Conservation (phyloP, 805 yeast species). For the Metschnikowia drakensbergensis region DNA sequence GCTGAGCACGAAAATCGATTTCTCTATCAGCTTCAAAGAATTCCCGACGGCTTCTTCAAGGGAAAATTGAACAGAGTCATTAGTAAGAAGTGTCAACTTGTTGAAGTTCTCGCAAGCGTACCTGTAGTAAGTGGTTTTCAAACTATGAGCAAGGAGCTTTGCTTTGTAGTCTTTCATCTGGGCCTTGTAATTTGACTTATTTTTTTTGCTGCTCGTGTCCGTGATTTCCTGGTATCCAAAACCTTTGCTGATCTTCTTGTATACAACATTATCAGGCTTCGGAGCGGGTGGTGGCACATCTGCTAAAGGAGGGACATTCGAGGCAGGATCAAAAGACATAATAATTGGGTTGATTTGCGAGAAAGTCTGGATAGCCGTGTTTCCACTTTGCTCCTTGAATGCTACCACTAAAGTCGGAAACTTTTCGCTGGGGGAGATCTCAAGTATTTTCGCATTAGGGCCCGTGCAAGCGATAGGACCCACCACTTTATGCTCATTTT, state of each 20-base stretch:
- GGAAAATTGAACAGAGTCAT: constrained; percentile 6
- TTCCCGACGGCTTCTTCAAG: neutral
- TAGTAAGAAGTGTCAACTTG: constrained; percentile 11
- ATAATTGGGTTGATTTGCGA: constrained; percentile 15
- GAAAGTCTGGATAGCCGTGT: constrained; percentile 4
- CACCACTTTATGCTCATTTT: constrained; percentile 2
- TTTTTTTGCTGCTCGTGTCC: constrained; percentile 4
- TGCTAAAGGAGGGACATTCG: constrained; percentile 3
- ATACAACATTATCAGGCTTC: neutral
- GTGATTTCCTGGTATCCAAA: constrained; percentile 14
- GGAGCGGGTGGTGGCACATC: constrained; percentile 4
- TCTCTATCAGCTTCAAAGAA: constrained; percentile 1
- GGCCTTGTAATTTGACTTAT: neutral
- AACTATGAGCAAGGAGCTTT: constrained; percentile 1
- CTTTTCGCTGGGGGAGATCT: neutral
- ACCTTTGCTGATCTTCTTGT: constrained; percentile 12
- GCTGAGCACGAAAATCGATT: neutral
- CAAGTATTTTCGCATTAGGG: constrained; percentile 4
- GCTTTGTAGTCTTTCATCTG: constrained; percentile 5
- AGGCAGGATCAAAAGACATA: constrained; percentile 5
- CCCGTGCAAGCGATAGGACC: constrained; percentile 10
- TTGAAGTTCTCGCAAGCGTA: constrained; percentile 10
- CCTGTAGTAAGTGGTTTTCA: constrained; percentile 4
- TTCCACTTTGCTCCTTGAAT: constrained; percentile 1
- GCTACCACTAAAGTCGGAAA: constrained; percentile 8